Percentiles rank a stretch among this genome's conserved stretches.
Evolutionary conservation across 75 land plant genomes (phyloP).

Genomic region (Picea glauca): DNA sequence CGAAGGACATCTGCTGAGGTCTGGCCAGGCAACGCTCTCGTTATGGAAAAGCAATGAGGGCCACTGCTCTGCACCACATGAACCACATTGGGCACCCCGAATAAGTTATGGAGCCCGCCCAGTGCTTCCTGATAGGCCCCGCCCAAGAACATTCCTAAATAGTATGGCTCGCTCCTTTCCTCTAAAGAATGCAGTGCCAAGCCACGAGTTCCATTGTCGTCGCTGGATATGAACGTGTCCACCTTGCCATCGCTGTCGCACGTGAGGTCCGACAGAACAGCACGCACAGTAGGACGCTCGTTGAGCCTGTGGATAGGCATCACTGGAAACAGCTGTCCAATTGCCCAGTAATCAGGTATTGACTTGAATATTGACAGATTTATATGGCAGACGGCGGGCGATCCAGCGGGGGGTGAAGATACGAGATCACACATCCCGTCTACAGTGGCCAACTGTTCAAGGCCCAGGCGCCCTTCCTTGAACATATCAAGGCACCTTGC

Average conservation of each 20-base stretch:
- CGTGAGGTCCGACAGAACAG: constrained; percentile 77
- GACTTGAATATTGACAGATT: constrained; percentile 89
- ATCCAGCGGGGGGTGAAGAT: neutral
- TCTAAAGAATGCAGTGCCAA: constrained; percentile 16
- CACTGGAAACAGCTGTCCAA: constrained; percentile 85
- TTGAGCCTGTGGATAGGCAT: constrained; percentile 80
- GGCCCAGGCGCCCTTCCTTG: constrained; percentile 55
- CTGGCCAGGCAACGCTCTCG: constrained; percentile 47
- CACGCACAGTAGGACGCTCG: constrained; percentile 56
- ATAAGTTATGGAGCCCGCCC: constrained; percentile 88
- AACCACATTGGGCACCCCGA: constrained; percentile 81
- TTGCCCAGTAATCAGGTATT: constrained; percentile 81
- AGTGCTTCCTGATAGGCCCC: constrained; percentile 90
- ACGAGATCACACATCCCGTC: constrained; percentile 49
- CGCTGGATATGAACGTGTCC: constrained; percentile 60
- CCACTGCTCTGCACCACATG: constrained; percentile 68
- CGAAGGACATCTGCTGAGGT: constrained; percentile 61
- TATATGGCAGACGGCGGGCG: constrained; percentile 32
- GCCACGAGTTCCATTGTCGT: constrained; percentile 46
- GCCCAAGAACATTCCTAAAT: constrained; percentile 87
- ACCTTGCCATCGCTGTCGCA: constrained; percentile 98
- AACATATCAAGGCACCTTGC: constrained; percentile 45
- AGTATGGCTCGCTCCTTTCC: constrained; percentile 48
- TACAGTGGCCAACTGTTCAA: constrained; percentile 63
- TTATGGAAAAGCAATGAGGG: constrained; percentile 61